Evolutionary conservation across 768 basidiomycete genomes (phyloP), one percentile per base, ranked within the genome.

Genomic region (Asterophora lycoperdoides): DNA sequence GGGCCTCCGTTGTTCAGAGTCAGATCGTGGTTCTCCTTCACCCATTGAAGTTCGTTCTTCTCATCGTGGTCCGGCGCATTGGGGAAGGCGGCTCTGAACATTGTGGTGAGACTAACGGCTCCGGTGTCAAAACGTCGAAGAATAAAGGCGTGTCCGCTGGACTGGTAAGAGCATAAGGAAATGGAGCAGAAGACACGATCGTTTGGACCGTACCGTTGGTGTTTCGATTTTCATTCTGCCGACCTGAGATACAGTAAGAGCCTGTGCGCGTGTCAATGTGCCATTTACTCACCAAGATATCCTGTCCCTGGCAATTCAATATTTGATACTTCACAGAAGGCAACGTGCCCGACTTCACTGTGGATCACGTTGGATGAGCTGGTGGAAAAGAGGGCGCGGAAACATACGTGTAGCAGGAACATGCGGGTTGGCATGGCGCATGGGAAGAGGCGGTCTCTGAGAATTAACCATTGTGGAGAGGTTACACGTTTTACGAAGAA

Each of bases 31-130:
- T 70, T 78, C 15, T 84, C 81, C 61, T 86, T 88, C 51, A 93
- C 84, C 89, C 90, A 95, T 35, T 80, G 76, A 35, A 87, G 74
- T 65, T 96, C 93, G 10, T 68, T 69, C 64, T 80, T 84, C 66
- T 97, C 93, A 14, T 86, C 82, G 41, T 76, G 70, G 1, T 93
- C 89, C 36, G 73, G 70, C 3, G 92, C 88, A 33, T 75, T 79
- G 8, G 93, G 93, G 66, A 92, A 97, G 0, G 92, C 92, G 7
- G 93, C 93, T 50, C 93, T 89, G 71, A 89, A 95, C 93, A 97
- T 95, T 48, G 93, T 95, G 8, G 93, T 95, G 8, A 93, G 79
- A 55, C 86, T 89, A 68, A 97, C 80, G 15, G 92, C 92, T 51
- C 89, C 85, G 3, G 93, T 95, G 68, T 97, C 94, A 58, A 89